Evolutionary conservation across 495 filamentous ascomycete species (phyloP), one percentile per base, ranked within the genome.

Genomic region (Cudoniella acicularis): DNA sequence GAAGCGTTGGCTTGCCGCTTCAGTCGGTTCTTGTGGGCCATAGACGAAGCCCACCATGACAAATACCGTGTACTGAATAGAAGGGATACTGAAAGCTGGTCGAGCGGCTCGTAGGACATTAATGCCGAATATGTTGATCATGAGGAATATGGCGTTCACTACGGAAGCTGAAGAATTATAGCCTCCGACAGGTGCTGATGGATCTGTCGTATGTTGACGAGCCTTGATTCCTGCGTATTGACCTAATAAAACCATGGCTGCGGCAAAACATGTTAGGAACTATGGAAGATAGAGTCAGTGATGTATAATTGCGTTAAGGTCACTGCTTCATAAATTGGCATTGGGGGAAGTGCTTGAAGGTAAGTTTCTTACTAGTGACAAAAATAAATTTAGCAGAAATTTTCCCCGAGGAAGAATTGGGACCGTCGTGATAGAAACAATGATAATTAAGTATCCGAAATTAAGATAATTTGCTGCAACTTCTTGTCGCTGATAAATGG

Each of bases 371-470:
- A 52, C 50, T 10, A 16, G 36, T 2, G 50, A 26, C 9, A 52
- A 21, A 21, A 26, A 10, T 4, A 52, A 40, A 25, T 52, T 52
- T 8, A 26, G 50, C n/a, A 52, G 23, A 21, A 52, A 52, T 52
- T 25, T 52, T 30, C 21, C 50, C 18, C 50, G 21, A 52, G 50
- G 50, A 52, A 52, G 27, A 24, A 40, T 21, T 8, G 50, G 50
- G 17, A 52, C 50, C 4, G 50, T 30, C 8, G 27, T 11, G 22
- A 52, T 52, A 8, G 50, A 52, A 21, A 52, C 27, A 18, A 52
- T 52, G 10, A 25, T 21, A 25, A 52, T 52, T 13, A 52, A 25
- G 36, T 52, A 52, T 8, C 50, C 50, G n/a, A 52, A 26, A 17
- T 21, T 52, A 13, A 25, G 8, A 25, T 26, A 52, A 17, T 25